A percentile compares a stretch with the other conserved stretches of the same genome.
phyloP scores from a whole-genome alignment of 2,329 filamentous ascomycete genomes.

The Cordyceps javanica region DNA sequence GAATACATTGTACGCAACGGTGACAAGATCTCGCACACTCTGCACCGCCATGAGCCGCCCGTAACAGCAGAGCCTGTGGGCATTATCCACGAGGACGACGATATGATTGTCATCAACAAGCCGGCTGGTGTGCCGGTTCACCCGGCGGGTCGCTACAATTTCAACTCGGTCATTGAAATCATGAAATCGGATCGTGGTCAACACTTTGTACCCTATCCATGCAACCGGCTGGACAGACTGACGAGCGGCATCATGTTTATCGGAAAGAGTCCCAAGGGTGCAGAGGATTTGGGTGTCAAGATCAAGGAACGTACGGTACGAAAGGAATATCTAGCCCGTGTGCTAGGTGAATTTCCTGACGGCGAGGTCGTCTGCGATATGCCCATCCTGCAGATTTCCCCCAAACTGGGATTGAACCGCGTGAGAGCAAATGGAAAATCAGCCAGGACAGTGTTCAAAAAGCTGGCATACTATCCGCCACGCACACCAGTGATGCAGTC shows the following conservation, averaged over 20 bases:
- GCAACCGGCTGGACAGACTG: conserved; percentile 87
- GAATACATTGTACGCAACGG: conserved; percentile 77
- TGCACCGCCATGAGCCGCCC: conserved; percentile 93
- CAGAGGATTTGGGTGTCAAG: conserved; percentile 69
- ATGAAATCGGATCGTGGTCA: conserved; percentile 67
- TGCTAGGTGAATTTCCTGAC: conserved; percentile 86
- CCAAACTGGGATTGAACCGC: conserved; percentile 88
- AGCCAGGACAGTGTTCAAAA: conserved; percentile 84
- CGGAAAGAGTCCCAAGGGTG: conserved; percentile 75
- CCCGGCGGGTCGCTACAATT: conserved; percentile 90
- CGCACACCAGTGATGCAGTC: conserved; percentile 18
- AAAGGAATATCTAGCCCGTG: conserved; percentile 92
- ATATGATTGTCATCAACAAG: conserved; percentile 95
- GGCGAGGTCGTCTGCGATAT: conserved; percentile 89
- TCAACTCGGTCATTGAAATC: conserved; percentile 91
- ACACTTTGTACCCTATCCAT: conserved; percentile 57
- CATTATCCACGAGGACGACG: conserved; percentile 84
- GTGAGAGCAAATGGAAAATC: conserved; percentile 90
- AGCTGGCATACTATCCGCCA: conserved; percentile 83
- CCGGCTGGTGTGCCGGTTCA: conserved; percentile 93
- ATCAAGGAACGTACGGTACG: conserved; percentile 76
- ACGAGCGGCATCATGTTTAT: conserved; percentile 99
- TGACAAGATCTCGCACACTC: conserved; percentile 83
- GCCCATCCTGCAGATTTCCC: conserved; percentile 88
- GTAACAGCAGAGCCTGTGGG: conserved; percentile 74